Conservation (phyloP, 2,329 filamentous ascomycete species). For the Colletotrichum truncatum region DNA sequence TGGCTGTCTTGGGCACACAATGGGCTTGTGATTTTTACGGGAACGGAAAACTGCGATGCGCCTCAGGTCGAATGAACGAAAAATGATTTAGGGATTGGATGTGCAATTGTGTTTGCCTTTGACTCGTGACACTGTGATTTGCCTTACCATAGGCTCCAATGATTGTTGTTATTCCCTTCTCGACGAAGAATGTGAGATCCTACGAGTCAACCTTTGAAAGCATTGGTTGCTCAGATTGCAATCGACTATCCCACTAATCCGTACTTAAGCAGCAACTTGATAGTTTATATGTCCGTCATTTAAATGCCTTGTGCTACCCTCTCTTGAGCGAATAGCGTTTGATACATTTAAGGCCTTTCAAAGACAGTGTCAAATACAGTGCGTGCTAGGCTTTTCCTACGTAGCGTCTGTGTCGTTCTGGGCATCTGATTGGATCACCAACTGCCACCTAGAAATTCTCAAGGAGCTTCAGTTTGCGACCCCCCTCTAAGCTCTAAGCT, state of each 20-base stretch:
- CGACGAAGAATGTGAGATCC: too few relatives aligned
- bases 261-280: too few relatives aligned
- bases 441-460: conserved; percentile 24
- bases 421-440: conserved; percentile 22
- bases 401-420: conserved; percentile 7
- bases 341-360: not conserved
- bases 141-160: too few relatives aligned
- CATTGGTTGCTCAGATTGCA: too few relatives aligned
- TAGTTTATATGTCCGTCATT: too few relatives aligned
- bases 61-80: conserved; percentile 30
- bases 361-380: not conserved
- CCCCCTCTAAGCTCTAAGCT: not conserved
- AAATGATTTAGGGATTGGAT: conserved; percentile 27
- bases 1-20: conserved; percentile 28
- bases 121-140: not conserved
- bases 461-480: conserved; percentile 24
- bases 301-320: not conserved
- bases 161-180: too few relatives aligned
- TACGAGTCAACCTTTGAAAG: too few relatives aligned
- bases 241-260: too few relatives aligned
- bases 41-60: conserved; percentile 31
- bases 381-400: not conserved
- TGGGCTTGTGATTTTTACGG: conserved; percentile 31
- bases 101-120: not conserved
- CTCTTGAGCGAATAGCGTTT: not conserved